phyloP scores from a whole-genome alignment of 371 early-diverging fungal genomes.

The Rhizomucor pusillus region DNA sequence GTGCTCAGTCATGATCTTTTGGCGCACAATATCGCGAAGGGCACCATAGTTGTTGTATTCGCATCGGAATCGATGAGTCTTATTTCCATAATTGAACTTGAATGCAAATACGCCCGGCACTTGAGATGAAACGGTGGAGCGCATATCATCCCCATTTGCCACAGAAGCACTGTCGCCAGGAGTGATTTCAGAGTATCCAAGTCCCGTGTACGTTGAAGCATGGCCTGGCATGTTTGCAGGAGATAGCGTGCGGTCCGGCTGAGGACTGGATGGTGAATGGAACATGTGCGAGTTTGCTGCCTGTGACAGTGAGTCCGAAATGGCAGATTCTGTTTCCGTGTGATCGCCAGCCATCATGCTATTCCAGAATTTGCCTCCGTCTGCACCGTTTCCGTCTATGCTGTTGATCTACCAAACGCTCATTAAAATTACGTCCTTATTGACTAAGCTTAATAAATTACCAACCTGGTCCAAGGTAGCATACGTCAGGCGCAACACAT shows the following conservation, averaged over 20 bases:
- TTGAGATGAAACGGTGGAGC: constrained; percentile 10
- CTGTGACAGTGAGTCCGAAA: constrained; percentile 47
- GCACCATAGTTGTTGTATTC: constrained; percentile 17
- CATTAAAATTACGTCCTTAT: too few relatives aligned
- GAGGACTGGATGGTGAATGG: constrained; percentile 23
- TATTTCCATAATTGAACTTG: constrained; percentile 36
- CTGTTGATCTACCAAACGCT: constrained; percentile 38
- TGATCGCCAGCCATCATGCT: constrained; percentile 15
- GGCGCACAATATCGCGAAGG: constrained; percentile 28
- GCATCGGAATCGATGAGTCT: constrained; percentile 38
- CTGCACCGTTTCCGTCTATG: constrained; percentile 36
- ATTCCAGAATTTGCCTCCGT: constrained; percentile 19
- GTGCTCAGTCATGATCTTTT: constrained; percentile 41
- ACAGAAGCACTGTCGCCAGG: constrained; percentile 40
- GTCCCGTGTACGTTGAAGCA: constrained; percentile 17
- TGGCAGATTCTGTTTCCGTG: constrained; percentile 40
- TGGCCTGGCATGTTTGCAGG: constrained; percentile 25
- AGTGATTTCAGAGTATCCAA: constrained; percentile 36
- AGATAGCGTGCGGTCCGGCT: constrained; percentile 27
- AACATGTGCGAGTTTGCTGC: constrained; percentile 26
- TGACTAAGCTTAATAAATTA: background rate
- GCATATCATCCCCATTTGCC: constrained; percentile 22
- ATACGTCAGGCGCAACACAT: constrained; percentile 90
- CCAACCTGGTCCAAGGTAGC: constrained; percentile 67
- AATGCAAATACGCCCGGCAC: constrained; percentile 29